phyloP scores from a whole-genome alignment of 352 stramenopile species.

The Pythium grandisporangium region DNA sequence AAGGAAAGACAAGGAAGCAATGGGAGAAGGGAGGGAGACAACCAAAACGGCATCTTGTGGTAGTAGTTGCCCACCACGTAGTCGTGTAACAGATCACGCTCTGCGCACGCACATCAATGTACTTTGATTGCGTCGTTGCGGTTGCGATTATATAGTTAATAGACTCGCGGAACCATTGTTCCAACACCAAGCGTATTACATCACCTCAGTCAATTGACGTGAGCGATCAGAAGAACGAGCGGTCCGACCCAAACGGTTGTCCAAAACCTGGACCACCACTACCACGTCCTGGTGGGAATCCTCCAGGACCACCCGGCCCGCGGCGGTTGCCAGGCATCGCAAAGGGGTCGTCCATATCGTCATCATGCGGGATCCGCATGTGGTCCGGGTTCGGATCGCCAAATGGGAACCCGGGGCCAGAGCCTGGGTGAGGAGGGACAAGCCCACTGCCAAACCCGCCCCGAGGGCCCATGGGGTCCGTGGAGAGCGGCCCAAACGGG shows the following conservation, averaged over 20 bases:
- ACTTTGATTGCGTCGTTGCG: no score
- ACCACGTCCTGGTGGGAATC: slow-evolving; percentile 10
- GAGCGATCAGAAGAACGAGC: slow-evolving; percentile 77
- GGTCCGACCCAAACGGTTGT: slow-evolving; percentile 49
- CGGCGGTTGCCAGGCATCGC: slow-evolving; percentile 15
- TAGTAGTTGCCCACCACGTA: no score
- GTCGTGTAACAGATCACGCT: no score
- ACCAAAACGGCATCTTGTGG: no score
- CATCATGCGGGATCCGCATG: slow-evolving; percentile 63
- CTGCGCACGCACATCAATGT: no score
- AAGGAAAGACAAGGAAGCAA: no score
- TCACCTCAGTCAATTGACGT: no score
- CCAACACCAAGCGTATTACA: no score
- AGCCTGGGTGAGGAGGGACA: slow-evolving; percentile 21
- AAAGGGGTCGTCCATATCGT: slow-evolving; percentile 45
- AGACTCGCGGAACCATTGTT: no score
- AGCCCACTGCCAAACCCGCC: slow-evolving; percentile 24
- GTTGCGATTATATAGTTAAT: no score
- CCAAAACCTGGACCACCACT: slow-evolving; percentile 20
- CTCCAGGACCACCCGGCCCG: slow-evolving; percentile 5
- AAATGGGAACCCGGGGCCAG: slow-evolving; percentile 53
- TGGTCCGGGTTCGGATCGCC: slow-evolving; percentile 71
- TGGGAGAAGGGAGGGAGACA: no score
- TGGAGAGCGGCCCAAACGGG: slow-evolving; percentile 56
- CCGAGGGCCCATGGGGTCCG: slow-evolving; percentile 34